Evolutionary conservation across 1,139 yeast genomes (phyloP).

Genomic region (Suhomyces terraborum): DNA sequence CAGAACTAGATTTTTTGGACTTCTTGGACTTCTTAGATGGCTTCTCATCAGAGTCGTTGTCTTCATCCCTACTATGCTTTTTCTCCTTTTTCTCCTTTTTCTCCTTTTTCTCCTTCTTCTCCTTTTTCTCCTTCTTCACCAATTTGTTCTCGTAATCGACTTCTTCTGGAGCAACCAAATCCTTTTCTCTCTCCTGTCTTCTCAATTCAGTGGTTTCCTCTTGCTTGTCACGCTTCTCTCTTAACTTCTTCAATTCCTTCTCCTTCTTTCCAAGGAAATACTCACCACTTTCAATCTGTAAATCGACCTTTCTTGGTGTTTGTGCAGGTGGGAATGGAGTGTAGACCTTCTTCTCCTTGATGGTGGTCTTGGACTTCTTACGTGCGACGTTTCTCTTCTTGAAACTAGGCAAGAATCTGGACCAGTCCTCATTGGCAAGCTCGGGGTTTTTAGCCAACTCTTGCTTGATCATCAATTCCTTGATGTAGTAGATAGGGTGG

Average conservation of each 20-base stretch:
- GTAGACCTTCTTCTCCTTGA: slow-evolving; percentile 77
- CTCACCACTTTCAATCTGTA: slow-evolving; percentile 98
- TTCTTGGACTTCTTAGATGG: slow-evolving; percentile 10
- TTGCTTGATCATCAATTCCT: slow-evolving; percentile 95
- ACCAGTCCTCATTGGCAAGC: slow-evolving; percentile 95
- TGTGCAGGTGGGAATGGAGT: slow-evolving; percentile 99
- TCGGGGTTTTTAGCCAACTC: slow-evolving; percentile 95
- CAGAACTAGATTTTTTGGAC: slow-evolving; percentile 1
- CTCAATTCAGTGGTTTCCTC: slow-evolving; percentile 65
- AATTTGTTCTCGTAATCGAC: slow-evolving; percentile 25
- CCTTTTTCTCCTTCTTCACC: slow-evolving; percentile 20
- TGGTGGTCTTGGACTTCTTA: slow-evolving; percentile 73
- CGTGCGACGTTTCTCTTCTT: slow-evolving; percentile 96
- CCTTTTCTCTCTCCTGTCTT: slow-evolving; percentile 73
- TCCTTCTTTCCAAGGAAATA: slow-evolving; percentile 88
- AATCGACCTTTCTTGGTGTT: slow-evolving; percentile 94
- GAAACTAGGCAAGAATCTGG: slow-evolving; percentile 93
- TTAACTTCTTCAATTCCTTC: slow-evolving; percentile 68
- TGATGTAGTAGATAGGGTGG: slow-evolving; percentile 95
- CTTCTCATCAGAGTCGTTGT: slow-evolving; percentile 10
- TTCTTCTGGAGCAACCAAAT: slow-evolving; percentile 71
- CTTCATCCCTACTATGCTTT: slow-evolving; percentile 8
- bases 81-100: slow-evolving; percentile 12
- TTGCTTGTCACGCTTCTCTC: slow-evolving; percentile 79
- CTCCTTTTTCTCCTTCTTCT: slow-evolving; percentile 14